Evolutionary conservation across 352 stramenopile species (phyloP), one percentile per base, ranked within the genome.

Genomic region (Phytophthora chlamydospora): DNA sequence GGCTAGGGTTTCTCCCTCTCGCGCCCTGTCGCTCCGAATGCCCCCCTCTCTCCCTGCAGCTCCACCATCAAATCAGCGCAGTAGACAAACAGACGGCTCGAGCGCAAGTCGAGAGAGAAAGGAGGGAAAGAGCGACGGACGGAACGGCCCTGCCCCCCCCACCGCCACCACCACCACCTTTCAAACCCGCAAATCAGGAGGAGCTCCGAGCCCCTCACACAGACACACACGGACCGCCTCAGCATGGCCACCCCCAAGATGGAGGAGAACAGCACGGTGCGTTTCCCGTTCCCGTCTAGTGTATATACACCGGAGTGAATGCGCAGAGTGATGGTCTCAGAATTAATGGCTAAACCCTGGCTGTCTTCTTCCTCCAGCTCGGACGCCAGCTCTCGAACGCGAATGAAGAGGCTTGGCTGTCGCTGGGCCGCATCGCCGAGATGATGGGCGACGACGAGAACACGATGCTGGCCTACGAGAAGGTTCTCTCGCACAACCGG

Each of bases 401-500:
- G 19, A 95, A 95, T 44, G 84, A 95, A 52, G 86, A 95, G 50
- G 86, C 85, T 17, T 95, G 86, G 86, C 70, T 93, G 24, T 86
- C 80, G 19, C 71, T 95, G 8, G 86, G 84, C 33, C 84, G 86
- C 58, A 94, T 95, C 55, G 83, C 87, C n/a, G 87, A 95, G 51
- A 91, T 95, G 81, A 95, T 95, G 87, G 87, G 85, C 58, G 85
- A 95, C 68, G 87, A 95, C 46, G 83, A 93, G 52, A 94, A 95
- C 75, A 94, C 85, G 31, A 89, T 95, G 78, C 53, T 93, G 41
- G 85, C 87, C 21, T 95, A 94, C 61, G 87, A 95, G 50, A 95
- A 95, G 66, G 87, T 92, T 47, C 70, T 95, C 42, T 91, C 83
- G 36, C 87, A 95, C 80, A 95, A 95, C 66, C 87, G 85, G 10